Percentiles rank a stretch among this genome's conserved stretches.
phyloP scores from a whole-genome alignment of 2,329 filamentous ascomycete genomes.

The Pseudomassariella vexata region DNA sequence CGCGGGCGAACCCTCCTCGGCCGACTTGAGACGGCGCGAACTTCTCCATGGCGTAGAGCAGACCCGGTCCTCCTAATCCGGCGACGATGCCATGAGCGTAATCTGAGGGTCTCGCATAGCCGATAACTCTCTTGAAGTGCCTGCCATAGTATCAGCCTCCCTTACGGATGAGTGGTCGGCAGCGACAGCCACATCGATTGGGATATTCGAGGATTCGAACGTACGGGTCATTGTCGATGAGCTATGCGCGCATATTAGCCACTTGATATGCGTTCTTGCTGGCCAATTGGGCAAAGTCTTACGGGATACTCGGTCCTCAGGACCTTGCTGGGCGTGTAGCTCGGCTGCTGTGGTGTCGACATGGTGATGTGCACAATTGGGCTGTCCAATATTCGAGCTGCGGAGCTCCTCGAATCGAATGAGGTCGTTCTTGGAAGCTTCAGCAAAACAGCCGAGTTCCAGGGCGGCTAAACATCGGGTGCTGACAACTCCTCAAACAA shows the following conservation, averaged over 20 bases:
- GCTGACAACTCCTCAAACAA: no score
- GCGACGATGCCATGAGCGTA: slow-evolving; percentile 66
- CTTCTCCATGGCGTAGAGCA: slow-evolving; percentile 75
- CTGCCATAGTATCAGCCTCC: slow-evolving; percentile 36
- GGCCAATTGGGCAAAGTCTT: slow-evolving; percentile 33
- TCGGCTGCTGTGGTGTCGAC: slow-evolving; percentile 31
- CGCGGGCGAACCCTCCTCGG: slow-evolving; percentile 72
- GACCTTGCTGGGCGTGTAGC: slow-evolving; percentile 69
- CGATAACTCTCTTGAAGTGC: slow-evolving; percentile 83
- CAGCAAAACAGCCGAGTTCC: slow-evolving; percentile 17
- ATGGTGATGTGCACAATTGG: slow-evolving; percentile 24
- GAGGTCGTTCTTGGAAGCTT: slow-evolving; percentile 16
- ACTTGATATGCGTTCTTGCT: slow-evolving; percentile 11
- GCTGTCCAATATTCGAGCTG: slow-evolving; percentile 10
- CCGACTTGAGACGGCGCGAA: slow-evolving; percentile 81
- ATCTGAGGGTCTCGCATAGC: slow-evolving; percentile 82
- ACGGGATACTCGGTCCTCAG: slow-evolving; percentile 83
- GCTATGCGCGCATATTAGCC: slow-evolving; percentile 50
- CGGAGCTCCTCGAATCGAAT: slow-evolving; percentile 10
- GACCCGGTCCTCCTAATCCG: slow-evolving; percentile 65
- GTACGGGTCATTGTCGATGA: slow-evolving; percentile 99
- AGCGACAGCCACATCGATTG: slow-evolving; percentile 7
- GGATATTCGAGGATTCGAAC: slow-evolving; percentile 23
- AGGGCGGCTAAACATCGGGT: slow-evolving; percentile 20
- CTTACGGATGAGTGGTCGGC: background rate